These are phyloP conservation scores for Boletus insuetus DNA, from an alignment of 768 basidiomycete species.

Conservation along the genomic window DNA sequence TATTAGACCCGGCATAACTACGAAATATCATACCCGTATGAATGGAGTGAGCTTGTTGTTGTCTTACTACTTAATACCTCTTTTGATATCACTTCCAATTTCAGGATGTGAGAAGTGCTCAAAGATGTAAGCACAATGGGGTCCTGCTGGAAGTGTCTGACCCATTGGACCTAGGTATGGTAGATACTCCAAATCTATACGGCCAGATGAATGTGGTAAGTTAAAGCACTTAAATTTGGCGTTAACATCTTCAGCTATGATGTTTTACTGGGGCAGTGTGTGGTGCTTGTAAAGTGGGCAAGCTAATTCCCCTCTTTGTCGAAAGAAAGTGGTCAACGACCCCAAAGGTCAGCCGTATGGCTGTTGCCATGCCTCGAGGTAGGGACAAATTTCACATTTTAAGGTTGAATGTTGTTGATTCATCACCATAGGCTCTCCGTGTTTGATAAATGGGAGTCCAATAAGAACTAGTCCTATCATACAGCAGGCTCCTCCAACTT, in stretches of 20 bases:
- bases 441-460: background rate
- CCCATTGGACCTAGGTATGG: conserved; percentile 51
- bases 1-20: conserved; percentile 68
- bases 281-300: conserved; percentile 60
- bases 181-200: conserved; percentile 70
- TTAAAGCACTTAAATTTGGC: conserved; percentile 3
- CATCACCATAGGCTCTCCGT: conserved; percentile 17
- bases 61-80: background rate
- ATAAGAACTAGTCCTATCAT: background rate
- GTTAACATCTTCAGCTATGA: background rate
- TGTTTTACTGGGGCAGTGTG: conserved; percentile 45
- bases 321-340: conserved; percentile 32
- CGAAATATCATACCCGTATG: conserved; percentile 67
- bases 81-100: conserved; percentile 4
- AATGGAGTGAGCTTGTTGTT: conserved; percentile 57
- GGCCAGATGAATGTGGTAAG: conserved; percentile 61
- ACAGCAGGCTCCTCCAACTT: background rate
- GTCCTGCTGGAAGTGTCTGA: conserved; percentile 2
- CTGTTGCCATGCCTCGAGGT: conserved; percentile 48
- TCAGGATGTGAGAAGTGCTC: conserved; percentile 63
- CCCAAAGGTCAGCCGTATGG: conserved; percentile 42
- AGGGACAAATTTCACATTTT: background rate
- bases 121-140: conserved; percentile 47
- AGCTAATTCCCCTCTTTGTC: conserved; percentile 55
- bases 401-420: background rate